Base-by-base conservation (phyloP, 495 filamentous ascomycete genomes). In the Lepraria neglecta region DNA sequence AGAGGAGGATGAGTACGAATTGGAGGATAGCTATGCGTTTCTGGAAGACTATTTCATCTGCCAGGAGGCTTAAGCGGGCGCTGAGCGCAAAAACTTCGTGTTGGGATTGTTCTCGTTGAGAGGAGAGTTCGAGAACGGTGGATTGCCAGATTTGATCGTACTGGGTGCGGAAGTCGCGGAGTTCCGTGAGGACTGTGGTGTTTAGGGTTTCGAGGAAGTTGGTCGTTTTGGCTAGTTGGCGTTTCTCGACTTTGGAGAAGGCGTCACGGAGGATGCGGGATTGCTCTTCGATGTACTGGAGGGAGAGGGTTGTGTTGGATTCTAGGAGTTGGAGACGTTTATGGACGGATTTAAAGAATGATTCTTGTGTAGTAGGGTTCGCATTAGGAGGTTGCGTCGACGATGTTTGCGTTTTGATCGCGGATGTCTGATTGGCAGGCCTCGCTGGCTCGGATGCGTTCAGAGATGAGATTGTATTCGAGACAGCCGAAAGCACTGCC, bases 141-240 rank as follows among this genome's bases (percentile, higher is more conserved):
- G 85, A 88, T 69, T 95, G 92, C 91, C 94, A 96, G 27, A 97
- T 86, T 67, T 96, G 89, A 67, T 98, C 95, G 74, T 98, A 97
- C 67, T 95, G 89, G 48, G 84, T 80, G 63, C 88, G 76, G 63
- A 94, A 90, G 56, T 83, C 84, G 63, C 83, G 85, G 24, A 98
- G 77, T 70, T 97, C 94, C 30, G 79, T 80, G n/a, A 94, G 77
- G 11, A 97, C 92, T 0, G 91, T 96, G 24, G 78, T 77, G 72
- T 98, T 97, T 15, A 98, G 77, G 19, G 80, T 84, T 65, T 91
- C 83, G 27, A 98, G 79, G 71, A 97, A 96, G 9, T 76, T 78
- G 38, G 84, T 85, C 7, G 92, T 91, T 70, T 94, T 95, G 35
- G 82, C 76, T 38, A 95, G 77, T 69, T 98, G 94, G 27, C 88